Base-by-base conservation (phyloP, 1,139 yeast genomes). In the Candida dubliniensis region DNA sequence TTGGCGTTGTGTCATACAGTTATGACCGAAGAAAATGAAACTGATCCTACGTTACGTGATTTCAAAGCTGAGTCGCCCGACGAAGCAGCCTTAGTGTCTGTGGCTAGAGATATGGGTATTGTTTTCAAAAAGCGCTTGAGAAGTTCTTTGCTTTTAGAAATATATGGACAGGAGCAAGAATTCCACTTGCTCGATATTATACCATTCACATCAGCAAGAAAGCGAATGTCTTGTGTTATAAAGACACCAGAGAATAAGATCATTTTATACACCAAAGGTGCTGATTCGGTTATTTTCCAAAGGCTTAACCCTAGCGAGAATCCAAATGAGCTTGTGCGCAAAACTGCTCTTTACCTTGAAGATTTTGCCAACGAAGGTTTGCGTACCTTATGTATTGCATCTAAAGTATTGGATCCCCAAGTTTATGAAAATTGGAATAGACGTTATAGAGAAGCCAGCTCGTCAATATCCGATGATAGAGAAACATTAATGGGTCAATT, bases 51-150 rank as follows among this genome's bases (percentile, higher is more conserved):
- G 37, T 65, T 84, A 42, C 58, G 71, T 42, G 72, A 68, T 39
- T 80, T 88, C 60, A 88, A 90, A 60, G 98, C 99, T 0, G 98
- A 93, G 64, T 87, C 96, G n/a, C 99, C 99, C 1, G 99, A 93
- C 69, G 99, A 93, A 66, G 95, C 96, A 34, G 98, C 99, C 0
- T 77, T 93, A 47, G 99, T 93, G 4, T 79, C 87, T 8, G 93
- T 95, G 25, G 98, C 99, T 0, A 79, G 96, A 57, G 98, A 93
- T 61, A 71, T 89, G 57, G 99, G 99, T 4, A 86, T 86, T 61
- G 82, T 87, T 8, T 87, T 93, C 62, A 70, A 81, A 35, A 87
- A 80, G 40, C 80, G 96, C 58, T 81, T 87, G 3, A 84, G 91
- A 59, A 77, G 78, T 39, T 87, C 90, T 36, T 72, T 89, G 24